Percentiles rank a stretch among this genome's conserved stretches.
phyloP scores from a whole-genome alignment of 768 basidiomycete species.

The Kwoniella newhampshirensis region DNA sequence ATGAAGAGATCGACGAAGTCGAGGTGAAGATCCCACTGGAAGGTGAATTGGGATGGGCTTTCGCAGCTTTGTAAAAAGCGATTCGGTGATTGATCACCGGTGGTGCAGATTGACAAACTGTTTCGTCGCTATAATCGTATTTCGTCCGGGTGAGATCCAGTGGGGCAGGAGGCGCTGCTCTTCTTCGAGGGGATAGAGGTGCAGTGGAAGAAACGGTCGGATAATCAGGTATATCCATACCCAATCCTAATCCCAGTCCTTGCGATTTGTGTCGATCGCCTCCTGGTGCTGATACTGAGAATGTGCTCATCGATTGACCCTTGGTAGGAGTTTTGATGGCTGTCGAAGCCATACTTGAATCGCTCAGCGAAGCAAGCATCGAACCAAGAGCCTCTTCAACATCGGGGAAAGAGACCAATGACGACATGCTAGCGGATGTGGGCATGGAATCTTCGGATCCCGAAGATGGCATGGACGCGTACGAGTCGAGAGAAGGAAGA shows the following conservation, averaged over 20 bases:
- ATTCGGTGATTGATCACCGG: constrained; percentile 38
- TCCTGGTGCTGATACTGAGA: too few relatives aligned
- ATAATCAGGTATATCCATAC: constrained; percentile 23
- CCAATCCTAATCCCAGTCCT: constrained; percentile 42
- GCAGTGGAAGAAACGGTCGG: constrained; percentile 25
- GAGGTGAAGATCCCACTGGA: constrained; percentile 34
- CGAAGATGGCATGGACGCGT: constrained; percentile 17
- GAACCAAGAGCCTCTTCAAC: constrained; percentile 46
- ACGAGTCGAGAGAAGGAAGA: constrained; percentile 33
- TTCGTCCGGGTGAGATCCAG: constrained; percentile 22
- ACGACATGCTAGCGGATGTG: constrained; percentile 32
- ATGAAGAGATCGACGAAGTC: constrained; percentile 7
- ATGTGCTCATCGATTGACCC: constrained; percentile 2
- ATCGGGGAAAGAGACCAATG: constrained; percentile 42
- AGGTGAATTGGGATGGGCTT: constrained; percentile 35
- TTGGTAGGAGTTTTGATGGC: constrained; percentile 11
- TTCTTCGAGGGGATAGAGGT: constrained; percentile 31
- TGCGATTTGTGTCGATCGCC: constrained; percentile 1
- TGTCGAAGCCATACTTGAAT: constrained; percentile 20
- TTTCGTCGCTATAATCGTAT: neutral
- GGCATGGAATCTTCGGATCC: constrained; percentile 31
- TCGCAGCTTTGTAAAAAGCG: constrained; percentile 41
- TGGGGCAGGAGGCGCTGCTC: constrained; percentile 23
- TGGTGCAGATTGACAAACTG: constrained; percentile 20
- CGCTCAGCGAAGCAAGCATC: constrained; percentile 46